These are phyloP conservation scores for Chaetomium cochliodes DNA, from an alignment of 495 filamentous ascomycete species.

Conservation along the genomic window DNA sequence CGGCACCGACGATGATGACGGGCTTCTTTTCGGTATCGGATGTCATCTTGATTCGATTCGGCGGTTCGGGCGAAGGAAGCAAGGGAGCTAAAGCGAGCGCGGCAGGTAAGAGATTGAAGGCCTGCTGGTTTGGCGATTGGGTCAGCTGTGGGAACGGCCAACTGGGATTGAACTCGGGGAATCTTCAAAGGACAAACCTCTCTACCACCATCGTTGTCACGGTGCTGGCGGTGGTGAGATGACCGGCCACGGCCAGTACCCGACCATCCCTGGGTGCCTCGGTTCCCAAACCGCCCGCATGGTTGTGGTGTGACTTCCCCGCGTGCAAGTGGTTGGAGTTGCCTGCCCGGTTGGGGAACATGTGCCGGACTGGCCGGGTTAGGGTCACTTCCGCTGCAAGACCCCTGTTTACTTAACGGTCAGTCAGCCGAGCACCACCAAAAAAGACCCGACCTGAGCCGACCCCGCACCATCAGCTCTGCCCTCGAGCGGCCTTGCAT, in stretches of 20 bases:
- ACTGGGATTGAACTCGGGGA: too few species aligned
- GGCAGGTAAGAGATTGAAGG: not conserved
- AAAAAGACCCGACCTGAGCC: too few species aligned
- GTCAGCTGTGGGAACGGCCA: not conserved
- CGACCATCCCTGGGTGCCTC: not conserved
- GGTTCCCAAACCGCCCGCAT: not conserved
- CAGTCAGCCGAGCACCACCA: too few species aligned
- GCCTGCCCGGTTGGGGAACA: not conserved
- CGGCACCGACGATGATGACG: conserved; percentile 52
- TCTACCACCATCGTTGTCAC: not conserved
- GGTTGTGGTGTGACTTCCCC: not conserved
- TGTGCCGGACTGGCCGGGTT: not conserved
- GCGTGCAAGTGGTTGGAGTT: not conserved
- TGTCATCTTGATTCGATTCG: not conserved
- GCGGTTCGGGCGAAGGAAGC: not conserved
- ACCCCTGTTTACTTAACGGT: too few species aligned
- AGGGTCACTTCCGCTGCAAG: not conserved
- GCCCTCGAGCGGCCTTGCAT: too few species aligned
- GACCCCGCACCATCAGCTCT: too few species aligned
- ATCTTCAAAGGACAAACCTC: not conserved
- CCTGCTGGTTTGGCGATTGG: not conserved
- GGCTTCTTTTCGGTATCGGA: conserved; percentile 26
- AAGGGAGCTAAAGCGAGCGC: not conserved
- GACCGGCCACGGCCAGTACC: not conserved
- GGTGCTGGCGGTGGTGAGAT: not conserved